Conservation (phyloP, 2,329 filamentous ascomycete genomes). For the Ophiostoma ulmi region DNA sequence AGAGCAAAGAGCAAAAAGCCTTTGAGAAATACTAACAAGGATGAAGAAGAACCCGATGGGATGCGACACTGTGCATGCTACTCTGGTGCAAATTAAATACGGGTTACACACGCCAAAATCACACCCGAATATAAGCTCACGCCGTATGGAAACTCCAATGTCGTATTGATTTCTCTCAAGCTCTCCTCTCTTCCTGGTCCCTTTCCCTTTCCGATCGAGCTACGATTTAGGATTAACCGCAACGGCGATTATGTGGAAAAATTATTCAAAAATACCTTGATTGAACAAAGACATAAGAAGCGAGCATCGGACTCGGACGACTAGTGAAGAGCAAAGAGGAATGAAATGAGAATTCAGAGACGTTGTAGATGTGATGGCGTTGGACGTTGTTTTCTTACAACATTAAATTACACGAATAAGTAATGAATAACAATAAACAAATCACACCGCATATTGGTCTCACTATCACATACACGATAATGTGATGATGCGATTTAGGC, state of each 20-base stretch:
- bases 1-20: background rate
- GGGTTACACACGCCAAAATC: background rate
- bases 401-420: too few relatives aligned
- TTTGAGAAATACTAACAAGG: background rate
- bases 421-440: too few relatives aligned
- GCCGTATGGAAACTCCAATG: background rate
- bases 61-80: background rate
- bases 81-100: background rate
- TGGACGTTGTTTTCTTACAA: too few relatives aligned
- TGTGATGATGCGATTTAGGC: too few relatives aligned
- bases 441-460: too few relatives aligned
- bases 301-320: background rate
- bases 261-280: too few relatives aligned
- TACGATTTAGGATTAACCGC: background rate
- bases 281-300: background rate
- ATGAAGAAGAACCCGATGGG: background rate
- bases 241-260: conserved; percentile 2
- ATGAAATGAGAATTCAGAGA: too few relatives aligned
- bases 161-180: too few relatives aligned
- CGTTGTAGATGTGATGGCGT: too few relatives aligned
- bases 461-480: too few relatives aligned
- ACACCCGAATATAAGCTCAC: background rate
- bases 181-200: background rate
- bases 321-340: too few relatives aligned
- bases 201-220: conserved; percentile 12